Conservation (phyloP, 2,329 filamentous ascomycete species). For the Aureobasidium sp. region DNA sequence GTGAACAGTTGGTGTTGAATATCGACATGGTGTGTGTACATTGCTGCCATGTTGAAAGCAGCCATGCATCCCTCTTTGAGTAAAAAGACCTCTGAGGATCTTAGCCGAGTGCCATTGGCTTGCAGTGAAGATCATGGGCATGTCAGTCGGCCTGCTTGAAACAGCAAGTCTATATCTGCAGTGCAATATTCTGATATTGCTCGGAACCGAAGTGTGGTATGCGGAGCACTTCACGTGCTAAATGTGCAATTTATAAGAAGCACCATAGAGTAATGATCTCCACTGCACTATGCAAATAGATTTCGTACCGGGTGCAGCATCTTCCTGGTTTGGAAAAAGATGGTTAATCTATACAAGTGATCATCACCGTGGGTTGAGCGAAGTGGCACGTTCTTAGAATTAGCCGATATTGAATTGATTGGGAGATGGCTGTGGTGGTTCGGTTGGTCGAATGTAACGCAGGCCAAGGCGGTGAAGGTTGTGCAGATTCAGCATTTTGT, state of each 20-base stretch:
- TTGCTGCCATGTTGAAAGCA: background rate
- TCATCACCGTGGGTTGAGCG: background rate
- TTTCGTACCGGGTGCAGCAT: no score
- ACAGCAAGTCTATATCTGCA: background rate
- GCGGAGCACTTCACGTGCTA: slow-evolving; percentile 1
- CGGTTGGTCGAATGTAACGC: no score
- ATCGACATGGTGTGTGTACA: background rate
- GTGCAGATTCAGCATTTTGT: no score
- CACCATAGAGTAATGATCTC: no score
- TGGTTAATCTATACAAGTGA: background rate
- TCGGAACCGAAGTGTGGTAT: background rate
- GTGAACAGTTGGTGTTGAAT: background rate
- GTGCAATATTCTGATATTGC: background rate
- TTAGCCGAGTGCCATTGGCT: background rate
- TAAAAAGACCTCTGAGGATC: background rate
- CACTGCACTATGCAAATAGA: no score
- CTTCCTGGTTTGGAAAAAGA: no score
- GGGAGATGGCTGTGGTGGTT: no score
- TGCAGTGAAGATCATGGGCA: background rate
- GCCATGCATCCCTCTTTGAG: background rate
- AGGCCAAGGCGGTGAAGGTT: no score
- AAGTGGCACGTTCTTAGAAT: no score
- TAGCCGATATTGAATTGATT: no score
- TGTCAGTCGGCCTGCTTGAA: background rate
- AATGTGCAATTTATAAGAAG: no score